These are phyloP conservation scores for Akanthomyces uredinophilus DNA, from an alignment of 2,329 filamentous ascomycete species.

Conservation along the genomic window DNA sequence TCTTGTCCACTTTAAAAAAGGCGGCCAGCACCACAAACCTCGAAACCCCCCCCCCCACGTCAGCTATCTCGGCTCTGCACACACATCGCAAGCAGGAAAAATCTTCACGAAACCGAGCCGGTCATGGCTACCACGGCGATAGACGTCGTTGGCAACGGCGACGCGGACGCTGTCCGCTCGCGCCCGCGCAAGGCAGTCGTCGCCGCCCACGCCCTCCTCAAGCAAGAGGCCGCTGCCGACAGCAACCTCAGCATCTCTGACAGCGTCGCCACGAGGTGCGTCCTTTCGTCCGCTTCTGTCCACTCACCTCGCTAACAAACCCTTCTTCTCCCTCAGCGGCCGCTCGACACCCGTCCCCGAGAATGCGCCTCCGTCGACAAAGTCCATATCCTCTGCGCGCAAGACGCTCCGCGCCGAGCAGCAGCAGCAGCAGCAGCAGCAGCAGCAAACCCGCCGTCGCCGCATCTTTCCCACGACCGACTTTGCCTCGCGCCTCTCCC, in stretches of 20 bases:
- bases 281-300: background rate
- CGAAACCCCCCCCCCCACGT: background rate
- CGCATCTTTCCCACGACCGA: slow-evolving; percentile 91
- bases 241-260: slow-evolving; percentile 32
- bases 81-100: background rate
- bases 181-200: slow-evolving; percentile 41
- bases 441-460: slow-evolving; percentile 31
- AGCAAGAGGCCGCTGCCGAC: slow-evolving; percentile 31
- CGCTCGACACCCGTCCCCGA: slow-evolving; percentile 76
- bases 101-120: background rate
- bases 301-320: slow-evolving; percentile 3
- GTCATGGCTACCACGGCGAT: slow-evolving; percentile 25
- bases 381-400: slow-evolving; percentile 78
- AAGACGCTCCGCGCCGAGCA: slow-evolving; percentile 78
- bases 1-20: slow-evolving; percentile 2
- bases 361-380: slow-evolving; percentile 88
- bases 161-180: slow-evolving; percentile 38
- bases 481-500: slow-evolving; percentile 83
- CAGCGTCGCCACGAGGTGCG: slow-evolving; percentile 42
- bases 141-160: slow-evolving; percentile 30
- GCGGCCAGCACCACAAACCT: background rate
- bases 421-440: slow-evolving; percentile 56
- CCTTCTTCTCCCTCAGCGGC: slow-evolving; percentile 44
- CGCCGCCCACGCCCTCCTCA: slow-evolving; percentile 24
- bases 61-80: background rate